Percentiles rank a stretch among this genome's conserved stretches.
Conservation (phyloP, 176 grass and related monocot species). For the Triticum urartu region DNA sequence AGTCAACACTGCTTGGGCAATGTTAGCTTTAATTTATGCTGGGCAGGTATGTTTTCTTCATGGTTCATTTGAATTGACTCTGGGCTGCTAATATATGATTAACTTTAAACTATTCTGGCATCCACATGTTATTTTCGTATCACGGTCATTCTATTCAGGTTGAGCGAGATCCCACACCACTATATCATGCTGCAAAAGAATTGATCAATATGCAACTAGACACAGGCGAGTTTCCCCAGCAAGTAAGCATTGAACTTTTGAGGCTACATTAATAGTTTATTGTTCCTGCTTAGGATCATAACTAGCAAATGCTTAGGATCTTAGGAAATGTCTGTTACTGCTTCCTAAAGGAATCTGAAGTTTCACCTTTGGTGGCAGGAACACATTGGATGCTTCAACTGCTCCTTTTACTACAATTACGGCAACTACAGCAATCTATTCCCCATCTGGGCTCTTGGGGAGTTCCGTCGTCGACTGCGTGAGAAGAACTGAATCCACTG, state of each 20-base stretch:
- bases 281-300: neutral
- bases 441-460: constrained; percentile 14
- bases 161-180: constrained; percentile 44
- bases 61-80: neutral
- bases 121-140: too few relatives aligned
- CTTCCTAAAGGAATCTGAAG: neutral
- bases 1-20: neutral
- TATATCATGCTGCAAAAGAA: constrained; percentile 46
- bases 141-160: neutral
- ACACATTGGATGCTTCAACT: constrained; percentile 16
- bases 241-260: constrained; percentile 23
- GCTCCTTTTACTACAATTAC: neutral
- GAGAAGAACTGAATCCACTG: neutral
- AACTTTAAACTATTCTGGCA: neutral
- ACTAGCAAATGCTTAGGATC: neutral
- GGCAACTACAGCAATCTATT: constrained; percentile 35
- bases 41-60: neutral
- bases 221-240: constrained; percentile 54
- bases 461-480: constrained; percentile 6
- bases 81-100: neutral
- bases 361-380: constrained; percentile 4
- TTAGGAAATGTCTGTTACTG: neutral
- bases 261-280: neutral
- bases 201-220: constrained; percentile 60
- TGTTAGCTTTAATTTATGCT: neutral